These are phyloP conservation scores for Peribolospora baueri DNA, from an alignment of 768 basidiomycete species.

Conservation along the genomic window DNA sequence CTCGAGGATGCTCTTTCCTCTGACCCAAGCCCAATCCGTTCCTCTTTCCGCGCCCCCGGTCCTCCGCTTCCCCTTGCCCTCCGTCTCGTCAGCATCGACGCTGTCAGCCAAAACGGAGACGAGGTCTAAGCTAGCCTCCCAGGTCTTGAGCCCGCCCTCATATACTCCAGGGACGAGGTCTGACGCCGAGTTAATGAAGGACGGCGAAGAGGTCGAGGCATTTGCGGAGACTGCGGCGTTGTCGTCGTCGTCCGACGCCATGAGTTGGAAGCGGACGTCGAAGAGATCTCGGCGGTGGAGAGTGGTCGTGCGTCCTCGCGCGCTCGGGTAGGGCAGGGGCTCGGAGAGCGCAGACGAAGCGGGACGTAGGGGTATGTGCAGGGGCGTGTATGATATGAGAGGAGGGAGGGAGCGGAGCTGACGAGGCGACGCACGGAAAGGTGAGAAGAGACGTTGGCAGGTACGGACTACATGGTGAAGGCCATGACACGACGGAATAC, in stretches of 20 bases:
- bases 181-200: conserved; percentile 55
- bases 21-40: conserved; percentile 14
- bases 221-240: conserved; percentile 6
- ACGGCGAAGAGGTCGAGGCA: conserved; percentile 17
- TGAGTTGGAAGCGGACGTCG: conserved; percentile 85
- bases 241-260: conserved; percentile 29
- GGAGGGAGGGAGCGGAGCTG: conserved; percentile 48
- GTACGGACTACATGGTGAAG: no score
- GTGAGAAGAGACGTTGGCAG: no score
- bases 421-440: no score
- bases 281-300: conserved; percentile 68
- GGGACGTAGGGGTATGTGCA: conserved; percentile 28
- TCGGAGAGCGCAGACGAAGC: conserved; percentile 11
- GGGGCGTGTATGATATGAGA: conserved; percentile 54
- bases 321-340: neutral
- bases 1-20: conserved; percentile 44
- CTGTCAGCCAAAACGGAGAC: conserved; percentile 34
- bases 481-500: no score
- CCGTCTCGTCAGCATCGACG: conserved; percentile 10
- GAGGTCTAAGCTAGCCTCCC: conserved; percentile 85
- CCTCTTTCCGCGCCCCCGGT: conserved; percentile 8
- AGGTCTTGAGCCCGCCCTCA: conserved; percentile 90
- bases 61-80: conserved; percentile 3
- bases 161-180: conserved; percentile 81
- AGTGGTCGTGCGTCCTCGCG: conserved; percentile 5